Evolutionary conservation across 129 eudicot genomes (phyloP).

Genomic region (Rutidosis leptorrhynchoides): DNA sequence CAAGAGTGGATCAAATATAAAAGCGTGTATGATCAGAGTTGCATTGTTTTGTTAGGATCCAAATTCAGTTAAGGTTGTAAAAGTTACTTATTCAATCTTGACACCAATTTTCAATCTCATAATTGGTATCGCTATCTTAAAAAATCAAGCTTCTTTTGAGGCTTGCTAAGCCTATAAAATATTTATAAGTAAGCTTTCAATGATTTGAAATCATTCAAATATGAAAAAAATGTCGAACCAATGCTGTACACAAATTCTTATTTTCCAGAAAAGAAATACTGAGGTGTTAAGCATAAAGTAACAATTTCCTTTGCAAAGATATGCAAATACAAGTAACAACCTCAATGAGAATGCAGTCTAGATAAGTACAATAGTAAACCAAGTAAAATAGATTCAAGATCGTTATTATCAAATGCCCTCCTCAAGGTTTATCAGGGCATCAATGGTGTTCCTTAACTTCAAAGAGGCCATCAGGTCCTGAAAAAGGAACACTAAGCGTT

Average conservation of each 20-base stretch:
- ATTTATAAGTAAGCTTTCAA: too few species aligned
- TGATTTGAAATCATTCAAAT: neutral
- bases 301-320: constrained; percentile 20
- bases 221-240: constrained; percentile 6
- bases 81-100: neutral
- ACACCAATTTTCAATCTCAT: too few species aligned
- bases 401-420: constrained; percentile 17
- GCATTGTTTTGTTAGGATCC: neutral
- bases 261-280: constrained; percentile 13
- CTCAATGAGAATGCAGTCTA: constrained; percentile 16
- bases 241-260: constrained; percentile 28
- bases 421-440: constrained; percentile 5
- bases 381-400: constrained; percentile 15
- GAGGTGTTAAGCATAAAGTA: constrained; percentile 14
- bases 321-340: constrained; percentile 27
- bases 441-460: constrained; percentile 69
- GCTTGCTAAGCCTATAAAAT: too few species aligned
- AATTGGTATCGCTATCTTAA: too few species aligned
- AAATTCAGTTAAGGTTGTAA: neutral
- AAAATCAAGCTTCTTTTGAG: too few species aligned
- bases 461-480: constrained; percentile 88
- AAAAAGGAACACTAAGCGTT: constrained; percentile 5
- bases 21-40: constrained; percentile 2
- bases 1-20: neutral
- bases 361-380: constrained; percentile 13